phyloP scores from a whole-genome alignment of 2,329 filamentous ascomycete species.

The Verticillium nubilum region DNA sequence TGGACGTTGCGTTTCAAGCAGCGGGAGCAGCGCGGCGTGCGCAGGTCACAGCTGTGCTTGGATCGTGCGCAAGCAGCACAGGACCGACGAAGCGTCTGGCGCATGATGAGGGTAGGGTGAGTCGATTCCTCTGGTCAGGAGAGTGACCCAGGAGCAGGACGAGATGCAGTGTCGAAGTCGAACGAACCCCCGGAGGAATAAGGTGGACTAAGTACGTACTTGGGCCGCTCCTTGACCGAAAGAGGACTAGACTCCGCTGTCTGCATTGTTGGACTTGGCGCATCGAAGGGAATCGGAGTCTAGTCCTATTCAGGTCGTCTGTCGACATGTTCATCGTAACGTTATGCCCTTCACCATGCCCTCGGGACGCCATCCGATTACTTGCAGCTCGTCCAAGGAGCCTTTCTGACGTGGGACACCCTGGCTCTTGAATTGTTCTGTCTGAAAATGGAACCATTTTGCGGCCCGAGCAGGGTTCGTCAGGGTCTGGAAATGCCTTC shows the following conservation, averaged over 20 bases:
- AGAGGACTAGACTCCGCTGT: constrained; percentile 24
- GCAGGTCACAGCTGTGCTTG: constrained; percentile 51
- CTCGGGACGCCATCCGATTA: not conserved
- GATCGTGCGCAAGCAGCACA: constrained; percentile 50
- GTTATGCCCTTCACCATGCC: not conserved
- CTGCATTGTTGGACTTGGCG: constrained; percentile 1
- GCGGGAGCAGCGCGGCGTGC: constrained; percentile 47
- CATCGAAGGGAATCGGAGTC: constrained; percentile 21
- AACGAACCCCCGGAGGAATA: not conserved
- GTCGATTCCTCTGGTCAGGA: not conserved
- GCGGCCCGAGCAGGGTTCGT: not conserved
- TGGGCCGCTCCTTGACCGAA: constrained; percentile 7
- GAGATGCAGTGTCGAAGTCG: not conserved
- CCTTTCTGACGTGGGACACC: not conserved
- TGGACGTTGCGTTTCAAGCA: constrained; percentile 40
- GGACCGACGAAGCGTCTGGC: constrained; percentile 49
- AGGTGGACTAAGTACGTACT: not conserved
- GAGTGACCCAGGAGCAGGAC: not conserved
- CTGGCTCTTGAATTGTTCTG: not conserved
- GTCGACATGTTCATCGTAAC: not conserved
- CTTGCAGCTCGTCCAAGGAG: not conserved
- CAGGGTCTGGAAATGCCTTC: not conserved
- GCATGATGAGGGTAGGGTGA: constrained; percentile 31
- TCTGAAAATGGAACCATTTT: not conserved
- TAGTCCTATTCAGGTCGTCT: constrained; percentile 19